Evolutionary conservation across 176 grass and related monocot species (phyloP).

Genomic region (Carex pumila): DNA sequence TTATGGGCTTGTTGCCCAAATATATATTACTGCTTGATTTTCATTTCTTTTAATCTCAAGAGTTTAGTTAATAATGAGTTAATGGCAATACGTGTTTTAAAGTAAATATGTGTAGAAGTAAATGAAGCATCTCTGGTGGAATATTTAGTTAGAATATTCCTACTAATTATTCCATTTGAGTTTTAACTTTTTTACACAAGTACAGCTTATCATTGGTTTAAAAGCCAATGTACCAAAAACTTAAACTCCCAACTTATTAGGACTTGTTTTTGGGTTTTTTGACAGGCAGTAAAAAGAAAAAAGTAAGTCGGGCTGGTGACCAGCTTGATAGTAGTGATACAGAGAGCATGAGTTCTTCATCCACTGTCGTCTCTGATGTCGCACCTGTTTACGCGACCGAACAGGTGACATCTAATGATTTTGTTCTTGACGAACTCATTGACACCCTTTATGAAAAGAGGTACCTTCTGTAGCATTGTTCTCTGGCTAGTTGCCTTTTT

Average conservation of each 20-base stretch:
- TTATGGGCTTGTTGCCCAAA: too few relatives aligned
- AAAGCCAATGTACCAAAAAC: background rate
- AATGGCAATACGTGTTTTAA: background rate
- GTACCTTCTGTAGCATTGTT: constrained; percentile 23
- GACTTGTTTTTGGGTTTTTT: background rate
- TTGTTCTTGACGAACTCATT: constrained; percentile 68
- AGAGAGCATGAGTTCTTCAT: constrained; percentile 67
- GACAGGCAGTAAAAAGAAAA: constrained; percentile 10
- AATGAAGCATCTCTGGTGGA: background rate
- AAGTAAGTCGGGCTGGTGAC: constrained; percentile 40
- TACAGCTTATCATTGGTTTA: background rate
- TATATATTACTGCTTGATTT: background rate
- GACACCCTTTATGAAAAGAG: constrained; percentile 95
- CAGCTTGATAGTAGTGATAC: constrained; percentile 83
- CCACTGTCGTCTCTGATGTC: constrained; percentile 37
- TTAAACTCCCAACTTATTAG: background rate
- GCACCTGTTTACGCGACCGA: constrained; percentile 59
- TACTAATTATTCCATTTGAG: background rate
- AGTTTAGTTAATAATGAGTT: background rate
- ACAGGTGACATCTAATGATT: constrained; percentile 68
- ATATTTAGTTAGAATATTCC: background rate
- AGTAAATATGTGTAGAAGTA: background rate
- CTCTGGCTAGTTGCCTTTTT: background rate
- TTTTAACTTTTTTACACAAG: background rate
- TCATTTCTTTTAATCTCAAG: background rate